Conservation (phyloP, 2,329 filamentous ascomycete genomes). For the Pseudogymnoascus sp. region DNA sequence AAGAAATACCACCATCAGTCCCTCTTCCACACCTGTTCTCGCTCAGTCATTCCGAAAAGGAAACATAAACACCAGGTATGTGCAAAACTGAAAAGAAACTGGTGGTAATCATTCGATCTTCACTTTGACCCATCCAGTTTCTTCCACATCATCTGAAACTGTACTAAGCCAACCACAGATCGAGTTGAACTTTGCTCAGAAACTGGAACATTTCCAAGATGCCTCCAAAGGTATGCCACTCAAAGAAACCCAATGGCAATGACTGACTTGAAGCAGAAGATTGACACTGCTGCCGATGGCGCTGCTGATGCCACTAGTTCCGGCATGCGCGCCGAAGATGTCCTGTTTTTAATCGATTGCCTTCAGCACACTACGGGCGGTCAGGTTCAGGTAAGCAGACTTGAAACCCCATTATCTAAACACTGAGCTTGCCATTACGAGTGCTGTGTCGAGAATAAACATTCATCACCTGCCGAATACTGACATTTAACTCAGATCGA, state of each 20-base stretch:
- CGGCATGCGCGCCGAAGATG: slow-evolving; percentile 16
- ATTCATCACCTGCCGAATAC: background rate
- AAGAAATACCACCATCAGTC: background rate
- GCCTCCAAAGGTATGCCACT: background rate
- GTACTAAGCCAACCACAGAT: background rate
- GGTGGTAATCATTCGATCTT: background rate
- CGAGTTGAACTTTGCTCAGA: background rate
- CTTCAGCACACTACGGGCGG: slow-evolving; percentile 20
- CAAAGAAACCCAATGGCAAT: background rate
- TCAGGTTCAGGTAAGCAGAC: slow-evolving; percentile 17
- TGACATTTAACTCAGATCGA: slow-evolving; percentile 18
- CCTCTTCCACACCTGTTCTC: background rate
- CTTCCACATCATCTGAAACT: background rate
- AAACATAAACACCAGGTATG: background rate
- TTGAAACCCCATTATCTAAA: background rate
- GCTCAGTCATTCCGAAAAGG: background rate
- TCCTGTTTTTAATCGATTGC: slow-evolving; percentile 21
- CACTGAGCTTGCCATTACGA: background rate
- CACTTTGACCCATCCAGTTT: background rate
- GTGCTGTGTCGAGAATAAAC: background rate
- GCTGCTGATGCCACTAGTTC: background rate
- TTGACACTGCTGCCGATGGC: background rate
- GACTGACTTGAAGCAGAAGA: background rate
- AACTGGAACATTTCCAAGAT: background rate
- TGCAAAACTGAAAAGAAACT: background rate